Evolutionary conservation across 2,329 filamentous ascomycete genomes (phyloP), one percentile per base, ranked within the genome.

Genomic region (Colletotrichum sp.): DNA sequence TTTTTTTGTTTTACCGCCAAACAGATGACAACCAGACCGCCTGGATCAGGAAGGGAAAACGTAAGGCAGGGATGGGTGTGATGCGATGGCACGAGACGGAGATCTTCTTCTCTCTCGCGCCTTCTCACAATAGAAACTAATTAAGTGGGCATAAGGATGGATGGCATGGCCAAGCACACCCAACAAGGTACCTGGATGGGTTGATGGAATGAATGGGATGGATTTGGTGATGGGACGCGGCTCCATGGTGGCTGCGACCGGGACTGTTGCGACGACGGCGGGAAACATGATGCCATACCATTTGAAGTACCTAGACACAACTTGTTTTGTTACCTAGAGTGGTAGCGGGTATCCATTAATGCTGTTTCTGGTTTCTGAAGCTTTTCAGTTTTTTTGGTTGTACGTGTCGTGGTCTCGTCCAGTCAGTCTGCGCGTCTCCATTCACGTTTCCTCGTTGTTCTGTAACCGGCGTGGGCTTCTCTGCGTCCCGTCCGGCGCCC

Each of bases 391-490:
- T 39, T 3, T 39, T 39, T 8, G 36, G 60, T 36, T 8, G 57
- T 32, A 34, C 59, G 59, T 62, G 26, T 60, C 57, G 57, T 62
- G 59, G 59, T 36, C 59, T 62, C 59, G 57, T 32, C 68, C 68
- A 63, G 68, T 70, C 68, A 52, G 10, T 52, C 26, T 24, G 13
- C 34, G 22, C 26, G 57, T 24, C 57, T 63, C 68, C 68, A 24
- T 63, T 70, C 68, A 70, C 48, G 72, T 66, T 71, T 71, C 72
- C n/a, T 55, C 55, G 39, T 12, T 63, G 36, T 28, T 69, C 10
- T 57, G 62, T 57, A n/a, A 30, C 67, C 55, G 15, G n/a, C 62
- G 62, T 59, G 55, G 55, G 26, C 55, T 30, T 13, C 55, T 59
- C 24, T 28, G 22, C 15, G 22, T 62, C 18, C 59, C 59, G 59